These are phyloP conservation scores for Emmonsiellopsis sp. DNA, from an alignment of 2,329 filamentous ascomycete genomes.

Conservation along the genomic window DNA sequence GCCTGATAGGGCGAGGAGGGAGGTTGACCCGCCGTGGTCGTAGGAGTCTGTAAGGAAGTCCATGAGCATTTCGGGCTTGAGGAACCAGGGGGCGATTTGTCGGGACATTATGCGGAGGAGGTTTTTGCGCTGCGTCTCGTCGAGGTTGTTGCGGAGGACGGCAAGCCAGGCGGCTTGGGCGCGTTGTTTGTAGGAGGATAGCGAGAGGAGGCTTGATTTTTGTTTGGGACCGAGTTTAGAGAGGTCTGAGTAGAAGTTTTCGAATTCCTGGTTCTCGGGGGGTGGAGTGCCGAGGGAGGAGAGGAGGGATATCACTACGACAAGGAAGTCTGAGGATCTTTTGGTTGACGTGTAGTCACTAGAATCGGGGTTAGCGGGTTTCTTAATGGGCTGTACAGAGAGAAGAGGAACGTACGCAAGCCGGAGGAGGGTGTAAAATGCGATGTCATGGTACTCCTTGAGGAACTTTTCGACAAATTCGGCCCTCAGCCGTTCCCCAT, in stretches of 20 bases:
- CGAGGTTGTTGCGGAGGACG: slow-evolving; percentile 57
- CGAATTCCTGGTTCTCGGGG: slow-evolving; percentile 24
- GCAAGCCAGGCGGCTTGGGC: slow-evolving; percentile 83
- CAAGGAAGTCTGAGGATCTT: slow-evolving; percentile 22
- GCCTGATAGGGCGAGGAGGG: slow-evolving; percentile 79
- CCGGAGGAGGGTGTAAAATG: slow-evolving; percentile 70
- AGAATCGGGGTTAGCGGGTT: slow-evolving; percentile 5
- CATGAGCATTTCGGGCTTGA: slow-evolving; percentile 77
- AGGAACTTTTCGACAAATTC: slow-evolving; percentile 73
- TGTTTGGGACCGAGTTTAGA: slow-evolving; percentile 49
- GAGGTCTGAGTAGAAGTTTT: slow-evolving; percentile 31
- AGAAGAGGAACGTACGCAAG: slow-evolving; percentile 51
- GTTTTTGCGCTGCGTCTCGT: slow-evolving; percentile 66
- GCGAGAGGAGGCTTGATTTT: slow-evolving; percentile 56
- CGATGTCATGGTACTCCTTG: slow-evolving; percentile 72
- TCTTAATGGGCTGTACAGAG: background rate
- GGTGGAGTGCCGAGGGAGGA: slow-evolving; percentile 59
- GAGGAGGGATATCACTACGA: slow-evolving; percentile 31
- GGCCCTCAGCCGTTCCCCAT: slow-evolving; percentile 52
- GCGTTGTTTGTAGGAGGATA: slow-evolving; percentile 64
- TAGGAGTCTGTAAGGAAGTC: slow-evolving; percentile 97
- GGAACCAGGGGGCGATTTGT: slow-evolving; percentile 82
- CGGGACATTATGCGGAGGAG: slow-evolving; percentile 67
- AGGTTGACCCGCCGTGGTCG: slow-evolving; percentile 74
- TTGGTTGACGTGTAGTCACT: slow-evolving; percentile 27